phyloP scores from a whole-genome alignment of 225 moss, liverwort and hornwort genomes.

The Straminergon stramineum region DNA sequence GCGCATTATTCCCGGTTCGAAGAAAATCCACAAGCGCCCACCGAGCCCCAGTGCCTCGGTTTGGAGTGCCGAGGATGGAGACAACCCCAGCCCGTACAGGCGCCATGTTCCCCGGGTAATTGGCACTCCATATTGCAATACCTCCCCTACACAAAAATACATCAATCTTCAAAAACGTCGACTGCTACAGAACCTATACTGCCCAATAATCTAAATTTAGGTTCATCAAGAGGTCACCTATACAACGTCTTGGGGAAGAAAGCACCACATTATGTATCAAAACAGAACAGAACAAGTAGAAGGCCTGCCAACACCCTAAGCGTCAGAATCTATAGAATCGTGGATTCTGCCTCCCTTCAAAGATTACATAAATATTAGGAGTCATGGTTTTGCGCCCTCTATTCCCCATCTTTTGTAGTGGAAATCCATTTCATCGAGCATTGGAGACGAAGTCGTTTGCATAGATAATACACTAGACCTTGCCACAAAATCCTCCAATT shows the following conservation, averaged over 20 bases:
- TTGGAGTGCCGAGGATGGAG: slow-evolving; percentile 72
- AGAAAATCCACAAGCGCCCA: slow-evolving; percentile 93
- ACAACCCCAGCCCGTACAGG: slow-evolving; percentile 85
- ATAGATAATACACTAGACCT: not conserved
- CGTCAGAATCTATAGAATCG: not conserved
- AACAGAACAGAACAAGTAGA: not conserved
- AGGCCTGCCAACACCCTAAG: not conserved
- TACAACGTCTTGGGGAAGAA: not conserved
- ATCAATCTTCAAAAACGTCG: not conserved
- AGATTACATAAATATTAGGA: not conserved
- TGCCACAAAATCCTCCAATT: not conserved
- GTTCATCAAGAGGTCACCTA: not conserved
- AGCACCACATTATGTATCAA: not conserved
- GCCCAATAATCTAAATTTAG: not conserved
- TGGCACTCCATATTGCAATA: slow-evolving; percentile 92
- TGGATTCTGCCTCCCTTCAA: not conserved
- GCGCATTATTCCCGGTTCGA: slow-evolving; percentile 42
- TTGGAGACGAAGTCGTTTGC: not conserved
- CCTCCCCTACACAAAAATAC: slow-evolving; percentile 45
- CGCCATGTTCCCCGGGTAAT: slow-evolving; percentile 88
- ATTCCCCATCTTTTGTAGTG: not conserved
- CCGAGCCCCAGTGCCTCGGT: slow-evolving; percentile 74
- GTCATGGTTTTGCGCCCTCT: not conserved
- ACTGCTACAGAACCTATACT: not conserved
- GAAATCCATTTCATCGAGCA: not conserved